Evolutionary conservation across 2,329 filamentous ascomycete species (phyloP), one percentile per base, ranked within the genome.

Genomic region (Mycosphaerella sp.): DNA sequence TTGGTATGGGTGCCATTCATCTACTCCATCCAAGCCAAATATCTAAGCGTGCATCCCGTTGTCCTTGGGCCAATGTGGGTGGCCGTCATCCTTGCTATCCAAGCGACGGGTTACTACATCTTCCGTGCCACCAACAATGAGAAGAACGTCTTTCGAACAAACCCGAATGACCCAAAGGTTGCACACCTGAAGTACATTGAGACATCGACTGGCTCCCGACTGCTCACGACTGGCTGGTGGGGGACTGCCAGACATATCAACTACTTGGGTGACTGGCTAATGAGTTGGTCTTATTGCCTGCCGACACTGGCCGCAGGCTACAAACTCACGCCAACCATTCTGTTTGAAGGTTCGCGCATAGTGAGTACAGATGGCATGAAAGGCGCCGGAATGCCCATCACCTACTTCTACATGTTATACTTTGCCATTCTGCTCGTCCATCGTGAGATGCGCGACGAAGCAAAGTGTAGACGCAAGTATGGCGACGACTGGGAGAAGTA

Each of bases 111-210:
- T n/a, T 95, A 91, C 71, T 85, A 80, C 68, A 89, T 95, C 68
- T 97, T 97, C 82, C 89, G 91, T 52, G 78, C 85, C n/a, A 82
- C 88, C 67, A 97, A 97, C 77, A 88, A 82, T 70, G 84, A 96
- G 73, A 97, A 97, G 82, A 95, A 96, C 72, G 79, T 80, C 18
- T 97, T 97, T 82, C 84, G 93, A 53, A 94, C 82, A 32, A 82
- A 96, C 68, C 90, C 90, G 25, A 75, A 84, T 28, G 87, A 95
- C 65, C 86, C 89, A 0, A 77, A 78, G 28, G 81, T 96, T 50
- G 78, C 81, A 37, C 85, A 95, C 65, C 81, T 96, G 60, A 81
- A 86, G 66, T 95, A 86, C 70, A 89, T 97, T 54, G 76, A 93
- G 73, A 97, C 91, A 8, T 82, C 83, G 64, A 78, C 81, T 2